Percentiles rank a stretch among this genome's conserved stretches.
These are phyloP conservation scores for Saccharomycopsis sp. DNA, from an alignment of 805 yeast species.

Conservation along the genomic window DNA sequence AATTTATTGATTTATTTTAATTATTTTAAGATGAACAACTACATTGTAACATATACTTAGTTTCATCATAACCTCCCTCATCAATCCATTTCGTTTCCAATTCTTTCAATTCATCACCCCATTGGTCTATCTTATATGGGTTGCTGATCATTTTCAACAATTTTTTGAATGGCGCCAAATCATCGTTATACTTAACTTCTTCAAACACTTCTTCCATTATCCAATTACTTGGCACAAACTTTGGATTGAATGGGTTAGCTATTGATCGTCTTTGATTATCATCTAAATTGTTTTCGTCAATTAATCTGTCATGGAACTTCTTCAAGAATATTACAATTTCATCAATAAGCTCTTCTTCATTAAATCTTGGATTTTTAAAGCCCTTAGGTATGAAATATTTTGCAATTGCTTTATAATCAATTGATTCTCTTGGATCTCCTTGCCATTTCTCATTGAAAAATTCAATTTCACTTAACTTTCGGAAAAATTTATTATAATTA, in stretches of 20 bases:
- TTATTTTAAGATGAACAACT: constrained; percentile 46
- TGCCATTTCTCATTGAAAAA: constrained; percentile 28
- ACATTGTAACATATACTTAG: constrained; percentile 60
- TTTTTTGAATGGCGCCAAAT: constrained; percentile 47
- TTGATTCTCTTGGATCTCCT: constrained; percentile 7
- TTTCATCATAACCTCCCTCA: constrained; percentile 41
- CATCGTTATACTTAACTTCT: constrained; percentile 46
- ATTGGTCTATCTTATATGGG: constrained; percentile 63
- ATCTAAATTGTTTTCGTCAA: constrained; percentile 30
- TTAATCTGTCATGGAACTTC: constrained; percentile 48
- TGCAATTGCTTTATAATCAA: constrained; percentile 24
- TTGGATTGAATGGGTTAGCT: constrained; percentile 57
- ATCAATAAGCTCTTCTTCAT: constrained; percentile 32
- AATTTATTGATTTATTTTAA: neutral
- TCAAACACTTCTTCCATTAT: constrained; percentile 76
- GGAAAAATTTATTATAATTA: constrained; percentile 78
- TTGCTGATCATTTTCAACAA: constrained; percentile 62
- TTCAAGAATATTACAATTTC: constrained; percentile 31
- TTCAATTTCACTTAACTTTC: constrained; percentile 45
- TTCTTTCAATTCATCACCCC: constrained; percentile 62
- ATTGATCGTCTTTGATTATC: constrained; percentile 34
- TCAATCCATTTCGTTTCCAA: constrained; percentile 49
- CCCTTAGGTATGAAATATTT: constrained; percentile 26
- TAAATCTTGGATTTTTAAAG: constrained; percentile 28
- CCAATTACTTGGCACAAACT: constrained; percentile 80